Evolutionary conservation across 495 filamentous ascomycete genomes (phyloP).

Genomic region (Neurospora tetrasperma): DNA sequence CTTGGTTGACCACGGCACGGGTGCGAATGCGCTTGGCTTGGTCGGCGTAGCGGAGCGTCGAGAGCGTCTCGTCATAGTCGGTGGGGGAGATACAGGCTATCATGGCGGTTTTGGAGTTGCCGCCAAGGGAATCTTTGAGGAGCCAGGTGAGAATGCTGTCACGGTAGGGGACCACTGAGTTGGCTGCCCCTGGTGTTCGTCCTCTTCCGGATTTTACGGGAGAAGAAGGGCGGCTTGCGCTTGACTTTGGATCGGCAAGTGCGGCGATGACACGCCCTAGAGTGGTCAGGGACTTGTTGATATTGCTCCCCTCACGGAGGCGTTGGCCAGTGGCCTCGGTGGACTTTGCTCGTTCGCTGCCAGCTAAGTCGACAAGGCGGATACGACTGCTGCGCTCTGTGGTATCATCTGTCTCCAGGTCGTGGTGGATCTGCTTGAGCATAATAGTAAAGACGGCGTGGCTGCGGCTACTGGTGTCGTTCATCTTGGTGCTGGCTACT

Average conservation of each 20-base stretch:
- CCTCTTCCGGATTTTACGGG: not conserved
- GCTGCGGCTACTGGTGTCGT: conserved; percentile 87
- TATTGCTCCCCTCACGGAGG: conserved; percentile 89
- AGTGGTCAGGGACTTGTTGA: conserved; percentile 97
- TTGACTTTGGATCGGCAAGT: conserved; percentile 64
- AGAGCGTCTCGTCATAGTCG: conserved; percentile 96
- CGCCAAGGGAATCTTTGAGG: conserved; percentile 86
- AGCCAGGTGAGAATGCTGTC: conserved; percentile 98
- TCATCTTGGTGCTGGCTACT: conserved; percentile 97
- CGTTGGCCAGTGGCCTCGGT: conserved; percentile 90
- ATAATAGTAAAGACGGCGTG: conserved; percentile 98
- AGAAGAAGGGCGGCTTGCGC: conserved; percentile 27
- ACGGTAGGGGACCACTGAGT: conserved; percentile 80
- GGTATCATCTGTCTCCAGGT: conserved; percentile 87
- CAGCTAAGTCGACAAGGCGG: conserved; percentile 89
- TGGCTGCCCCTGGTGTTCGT: conserved; percentile 16
- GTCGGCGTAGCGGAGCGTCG: conserved; percentile 91
- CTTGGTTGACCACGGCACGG: conserved; percentile 88
- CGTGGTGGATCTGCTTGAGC: conserved; percentile 88
- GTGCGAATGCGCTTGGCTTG: conserved; percentile 97
- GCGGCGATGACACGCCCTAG: conserved; percentile 96
- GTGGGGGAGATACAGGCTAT: conserved; percentile 92
- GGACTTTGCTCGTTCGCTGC: conserved; percentile 87
- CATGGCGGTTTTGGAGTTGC: conserved; percentile 97
- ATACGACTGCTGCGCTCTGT: conserved; percentile 91